A percentile compares a stretch with the other conserved stretches of the same genome.
phyloP scores from a whole-genome alignment of 2,329 filamentous ascomycete species.

The Phialemonium atrogriseum region DNA sequence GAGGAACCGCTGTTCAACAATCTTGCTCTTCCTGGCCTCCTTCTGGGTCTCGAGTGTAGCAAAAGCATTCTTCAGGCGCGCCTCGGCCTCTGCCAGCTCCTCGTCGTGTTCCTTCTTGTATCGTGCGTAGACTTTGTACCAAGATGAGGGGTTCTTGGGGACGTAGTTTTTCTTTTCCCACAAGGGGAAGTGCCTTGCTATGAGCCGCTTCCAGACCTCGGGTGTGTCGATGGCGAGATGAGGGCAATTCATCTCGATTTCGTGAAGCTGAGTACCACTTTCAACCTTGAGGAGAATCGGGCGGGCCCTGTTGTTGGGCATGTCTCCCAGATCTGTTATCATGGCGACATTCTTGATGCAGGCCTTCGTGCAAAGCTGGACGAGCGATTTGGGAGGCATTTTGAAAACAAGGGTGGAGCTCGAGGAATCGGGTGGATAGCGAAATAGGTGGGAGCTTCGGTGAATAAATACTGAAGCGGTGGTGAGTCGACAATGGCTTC shows the following conservation, averaged over 20 bases:
- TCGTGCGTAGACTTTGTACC: constrained; percentile 70
- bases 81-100: constrained; percentile 49
- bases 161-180: constrained; percentile 55
- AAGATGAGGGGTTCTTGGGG: constrained; percentile 59
- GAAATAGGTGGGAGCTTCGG: no score
- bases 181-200: constrained; percentile 66
- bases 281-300: constrained; percentile 65
- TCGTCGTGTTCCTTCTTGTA: constrained; percentile 53
- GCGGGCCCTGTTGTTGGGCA: constrained; percentile 58
- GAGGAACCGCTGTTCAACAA: constrained; percentile 36
- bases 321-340: constrained; percentile 62
- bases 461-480: no score
- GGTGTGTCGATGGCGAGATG: constrained; percentile 62
- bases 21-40: constrained; percentile 45
- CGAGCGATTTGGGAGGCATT: constrained; percentile 29
- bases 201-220: constrained; percentile 73
- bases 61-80: constrained; percentile 47
- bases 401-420: no score
- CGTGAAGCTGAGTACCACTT: constrained; percentile 63
- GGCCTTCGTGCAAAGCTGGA: constrained; percentile 39
- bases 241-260: constrained; percentile 67
- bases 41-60: constrained; percentile 50
- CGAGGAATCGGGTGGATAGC: no score
- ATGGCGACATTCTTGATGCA: constrained; percentile 45
- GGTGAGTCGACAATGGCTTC: no score